phyloP scores from a whole-genome alignment of 345 rosid species.

The Populus nigra region DNA sequence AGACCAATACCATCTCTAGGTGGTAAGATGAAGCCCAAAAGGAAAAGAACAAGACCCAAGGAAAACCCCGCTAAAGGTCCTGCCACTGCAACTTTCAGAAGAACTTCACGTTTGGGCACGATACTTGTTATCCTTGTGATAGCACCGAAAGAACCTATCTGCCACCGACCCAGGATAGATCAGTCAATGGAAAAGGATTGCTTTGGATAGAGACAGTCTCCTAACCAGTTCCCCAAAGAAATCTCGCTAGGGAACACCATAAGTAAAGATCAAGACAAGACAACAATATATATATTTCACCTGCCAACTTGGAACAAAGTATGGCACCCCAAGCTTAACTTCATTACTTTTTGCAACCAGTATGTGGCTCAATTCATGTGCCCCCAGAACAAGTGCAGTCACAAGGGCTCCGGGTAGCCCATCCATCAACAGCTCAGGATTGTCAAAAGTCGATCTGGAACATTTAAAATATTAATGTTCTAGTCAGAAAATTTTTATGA shows the following conservation, averaged over 20 bases:
- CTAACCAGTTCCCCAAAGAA: background rate
- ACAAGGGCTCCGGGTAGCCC: conserved; percentile 91
- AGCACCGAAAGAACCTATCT: conserved; percentile 98
- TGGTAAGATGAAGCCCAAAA: conserved; percentile 77
- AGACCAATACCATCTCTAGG: conserved; percentile 84
- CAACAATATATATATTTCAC: conserved; percentile 36
- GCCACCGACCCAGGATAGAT: conserved; percentile 40
- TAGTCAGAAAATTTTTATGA: background rate
- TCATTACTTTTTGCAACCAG: conserved; percentile 60
- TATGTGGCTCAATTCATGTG: conserved; percentile 78
- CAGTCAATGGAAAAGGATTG: background rate
- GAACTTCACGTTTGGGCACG: conserved; percentile 83
- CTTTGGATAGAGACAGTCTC: background rate
- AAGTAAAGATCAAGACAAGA: background rate
- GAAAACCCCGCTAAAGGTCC: conserved; percentile 96
- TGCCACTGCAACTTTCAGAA: conserved; percentile 82
- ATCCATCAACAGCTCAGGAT: conserved; percentile 57
- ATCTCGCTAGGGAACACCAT: background rate
- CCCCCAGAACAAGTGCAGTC: conserved; percentile 70
- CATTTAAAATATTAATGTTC: conserved; percentile 14
- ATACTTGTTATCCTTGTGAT: conserved; percentile 81
- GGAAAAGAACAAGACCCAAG: conserved; percentile 69
- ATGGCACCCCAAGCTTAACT: conserved; percentile 83
- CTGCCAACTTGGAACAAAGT: conserved; percentile 98
- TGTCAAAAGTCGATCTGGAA: conserved; percentile 75